A percentile compares a stretch with the other conserved stretches of the same genome.
These are phyloP conservation scores for Aphanomyces stellatus DNA, from an alignment of 352 stramenopile species.

Conservation along the genomic window DNA sequence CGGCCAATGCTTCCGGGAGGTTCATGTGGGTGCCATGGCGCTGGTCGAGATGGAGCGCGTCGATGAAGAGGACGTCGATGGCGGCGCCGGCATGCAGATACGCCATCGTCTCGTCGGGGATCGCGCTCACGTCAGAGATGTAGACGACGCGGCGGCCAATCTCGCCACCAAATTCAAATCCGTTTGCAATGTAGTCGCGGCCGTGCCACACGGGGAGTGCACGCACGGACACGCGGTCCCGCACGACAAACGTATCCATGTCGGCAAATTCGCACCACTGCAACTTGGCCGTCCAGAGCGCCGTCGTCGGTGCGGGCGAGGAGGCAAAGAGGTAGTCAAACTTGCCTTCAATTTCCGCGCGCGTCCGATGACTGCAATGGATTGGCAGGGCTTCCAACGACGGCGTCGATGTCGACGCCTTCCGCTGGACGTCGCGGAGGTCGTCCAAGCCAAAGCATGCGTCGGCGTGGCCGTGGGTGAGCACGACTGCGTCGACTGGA, in stretches of 20 bases:
- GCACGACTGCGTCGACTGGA: slow-evolving; percentile 55
- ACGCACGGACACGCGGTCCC: slow-evolving; percentile 33
- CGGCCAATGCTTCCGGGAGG: slow-evolving; percentile 49
- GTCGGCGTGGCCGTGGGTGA: slow-evolving; percentile 83
- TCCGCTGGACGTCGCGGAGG: slow-evolving; percentile 69
- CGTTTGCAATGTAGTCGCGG: slow-evolving; percentile 62
- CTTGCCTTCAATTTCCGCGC: slow-evolving; percentile 47
- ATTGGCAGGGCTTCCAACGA: slow-evolving; percentile 39
- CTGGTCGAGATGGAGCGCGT: slow-evolving; percentile 65
- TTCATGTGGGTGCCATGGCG: slow-evolving; percentile 84
- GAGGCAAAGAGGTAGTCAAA: slow-evolving; percentile 64
- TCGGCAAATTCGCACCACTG: slow-evolving; percentile 47
- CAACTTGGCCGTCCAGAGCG: slow-evolving; percentile 70
- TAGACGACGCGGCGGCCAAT: slow-evolving; percentile 68
- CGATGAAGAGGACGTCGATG: slow-evolving; percentile 80
- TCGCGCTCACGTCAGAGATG: slow-evolving; percentile 81
- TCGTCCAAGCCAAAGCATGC: slow-evolving; percentile 78
- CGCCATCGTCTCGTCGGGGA: slow-evolving; percentile 44
- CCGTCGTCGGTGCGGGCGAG: slow-evolving; percentile 27
- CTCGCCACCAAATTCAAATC: slow-evolving; percentile 72
- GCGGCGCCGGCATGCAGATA: slow-evolving; percentile 36
- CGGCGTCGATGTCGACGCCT: slow-evolving; percentile 21
- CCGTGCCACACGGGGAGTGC: slow-evolving; percentile 79
- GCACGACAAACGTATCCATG: slow-evolving; percentile 41
- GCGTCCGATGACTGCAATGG: slow-evolving; percentile 50